These are phyloP conservation scores for Pichia sp. DNA, from an alignment of 1,139 yeast genomes.

Conservation along the genomic window DNA sequence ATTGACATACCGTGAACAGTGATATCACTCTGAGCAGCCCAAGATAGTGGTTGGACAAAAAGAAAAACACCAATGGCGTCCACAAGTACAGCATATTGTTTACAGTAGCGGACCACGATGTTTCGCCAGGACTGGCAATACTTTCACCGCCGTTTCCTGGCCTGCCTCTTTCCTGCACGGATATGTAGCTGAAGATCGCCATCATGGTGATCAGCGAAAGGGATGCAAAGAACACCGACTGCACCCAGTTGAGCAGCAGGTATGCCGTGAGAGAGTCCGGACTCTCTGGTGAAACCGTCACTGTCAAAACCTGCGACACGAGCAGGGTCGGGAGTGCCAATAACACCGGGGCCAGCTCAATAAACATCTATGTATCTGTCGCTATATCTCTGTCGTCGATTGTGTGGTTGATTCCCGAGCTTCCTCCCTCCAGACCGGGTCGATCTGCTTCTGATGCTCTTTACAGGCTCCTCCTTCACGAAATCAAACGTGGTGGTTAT, in stretches of 20 bases:
- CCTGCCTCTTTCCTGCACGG: neutral
- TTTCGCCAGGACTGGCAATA: neutral
- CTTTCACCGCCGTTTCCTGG: neutral
- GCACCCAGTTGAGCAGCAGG: slow-evolving; percentile 12
- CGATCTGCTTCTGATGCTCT: neutral
- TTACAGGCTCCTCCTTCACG: neutral
- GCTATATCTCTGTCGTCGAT: too few species aligned
- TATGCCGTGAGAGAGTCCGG: neutral
- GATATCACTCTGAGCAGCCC: slow-evolving; percentile 25
- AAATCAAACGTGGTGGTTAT: neutral
- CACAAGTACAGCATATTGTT: slow-evolving; percentile 8
- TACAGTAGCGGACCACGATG: neutral
- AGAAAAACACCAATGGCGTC: slow-evolving; percentile 20
- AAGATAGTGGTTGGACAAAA: slow-evolving; percentile 21
- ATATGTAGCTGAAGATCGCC: neutral
- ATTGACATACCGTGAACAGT: slow-evolving; percentile 19
- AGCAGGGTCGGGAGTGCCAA: slow-evolving; percentile 29
- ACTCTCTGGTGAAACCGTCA: neutral
- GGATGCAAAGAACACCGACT: slow-evolving; percentile 25
- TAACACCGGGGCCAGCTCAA: slow-evolving; percentile 31
- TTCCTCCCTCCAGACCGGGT: neutral
- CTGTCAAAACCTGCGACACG: slow-evolving; percentile 28
- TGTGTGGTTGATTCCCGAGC: too few species aligned
- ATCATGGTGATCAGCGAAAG: slow-evolving; percentile 21
- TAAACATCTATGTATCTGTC: slow-evolving; percentile 1